A percentile compares a stretch with the other conserved stretches of the same genome.
Evolutionary conservation across 164 flowering plant genomes (phyloP).

Genomic region (Pachysandra terminalis): DNA sequence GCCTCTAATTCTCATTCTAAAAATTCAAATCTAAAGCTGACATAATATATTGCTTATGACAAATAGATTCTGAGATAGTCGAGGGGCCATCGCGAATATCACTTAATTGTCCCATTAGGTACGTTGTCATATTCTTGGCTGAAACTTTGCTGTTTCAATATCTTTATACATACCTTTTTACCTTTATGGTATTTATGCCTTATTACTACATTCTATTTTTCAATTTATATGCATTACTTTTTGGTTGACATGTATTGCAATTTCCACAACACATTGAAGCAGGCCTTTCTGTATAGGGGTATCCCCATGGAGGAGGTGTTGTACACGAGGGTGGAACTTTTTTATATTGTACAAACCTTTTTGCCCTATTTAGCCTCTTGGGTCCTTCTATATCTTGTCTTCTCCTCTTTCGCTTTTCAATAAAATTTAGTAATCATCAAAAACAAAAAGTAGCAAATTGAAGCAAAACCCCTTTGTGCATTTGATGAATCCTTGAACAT

Average conservation of each 20-base stretch:
- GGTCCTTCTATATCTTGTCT: too few species aligned
- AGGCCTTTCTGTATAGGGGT: too few species aligned
- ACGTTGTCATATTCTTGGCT: conserved; percentile 12
- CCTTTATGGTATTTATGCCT: background rate
- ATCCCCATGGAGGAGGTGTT: too few species aligned
- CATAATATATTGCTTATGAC: conserved; percentile 1
- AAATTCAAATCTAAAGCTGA: background rate
- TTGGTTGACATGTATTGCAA: background rate
- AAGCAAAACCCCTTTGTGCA: too few species aligned
- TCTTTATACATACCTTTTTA: background rate
- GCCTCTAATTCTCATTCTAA: background rate
- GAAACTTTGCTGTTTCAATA: background rate
- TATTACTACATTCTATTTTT: background rate
- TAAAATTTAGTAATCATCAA: too few species aligned
- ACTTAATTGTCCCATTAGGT: conserved; percentile 95
- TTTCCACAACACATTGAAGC: too few species aligned
- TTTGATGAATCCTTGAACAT: too few species aligned
- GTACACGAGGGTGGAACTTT: too few species aligned
- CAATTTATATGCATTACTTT: background rate
- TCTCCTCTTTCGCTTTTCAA: too few species aligned
- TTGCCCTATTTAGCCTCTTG: too few species aligned
- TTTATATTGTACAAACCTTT: too few species aligned
- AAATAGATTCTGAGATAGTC: conserved; percentile 68
- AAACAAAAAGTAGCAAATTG: too few species aligned
- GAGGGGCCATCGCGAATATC: conserved; percentile 88